Base-by-base conservation (phyloP, 257 asterid species). In the Nicotiana paniculata region DNA sequence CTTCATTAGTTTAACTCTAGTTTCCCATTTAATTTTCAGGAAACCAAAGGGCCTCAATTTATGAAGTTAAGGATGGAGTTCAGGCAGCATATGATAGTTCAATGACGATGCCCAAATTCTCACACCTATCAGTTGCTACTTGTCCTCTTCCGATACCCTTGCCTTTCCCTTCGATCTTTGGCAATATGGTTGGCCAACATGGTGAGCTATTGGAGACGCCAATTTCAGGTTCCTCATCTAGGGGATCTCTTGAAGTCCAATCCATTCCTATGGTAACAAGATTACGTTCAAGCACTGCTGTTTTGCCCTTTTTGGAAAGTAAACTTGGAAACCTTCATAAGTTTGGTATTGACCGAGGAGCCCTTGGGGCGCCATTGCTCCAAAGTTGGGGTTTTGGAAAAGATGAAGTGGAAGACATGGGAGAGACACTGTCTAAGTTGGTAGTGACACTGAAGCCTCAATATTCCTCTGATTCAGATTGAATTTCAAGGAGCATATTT, bases 211-310 rank as follows among this genome's bases (percentile, higher is more conserved):
- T 86, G 83, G 85, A 79, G 30, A 77, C 83, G 55, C 90, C 97
- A 5, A 33, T 81, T 77, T 68, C 90, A 37, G 85, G 70, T 67
- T 59, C 89, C 65, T 15, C 86, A 11, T 81, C 91, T 6, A 89
- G 92, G 87, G 99, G 98, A 48, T 87, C 97, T 15, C 95, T 93
- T 81, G 97, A 94, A 53, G 93, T 96, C 53, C 92, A 93, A 76
- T 96, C 99, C 33, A 69, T 96, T 81, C 99, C 99, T 32, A 85
- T 92, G 95, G 98, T 96, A 59, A 92, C 97, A 80, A 94, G 98
- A 83, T 86, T 96, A 58, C 94, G 98, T 62, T 96, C 99, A 8
- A 91, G 90, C 86, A 92, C 54, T 81, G 96, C 97, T 13, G 78
- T 96, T 69, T 84, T 96, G 86, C 99, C 98, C 1, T 92, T 88